Evolutionary conservation across 768 basidiomycete genomes (phyloP), one percentile per base, ranked within the genome.

Genomic region (Mycena kentingensis): DNA sequence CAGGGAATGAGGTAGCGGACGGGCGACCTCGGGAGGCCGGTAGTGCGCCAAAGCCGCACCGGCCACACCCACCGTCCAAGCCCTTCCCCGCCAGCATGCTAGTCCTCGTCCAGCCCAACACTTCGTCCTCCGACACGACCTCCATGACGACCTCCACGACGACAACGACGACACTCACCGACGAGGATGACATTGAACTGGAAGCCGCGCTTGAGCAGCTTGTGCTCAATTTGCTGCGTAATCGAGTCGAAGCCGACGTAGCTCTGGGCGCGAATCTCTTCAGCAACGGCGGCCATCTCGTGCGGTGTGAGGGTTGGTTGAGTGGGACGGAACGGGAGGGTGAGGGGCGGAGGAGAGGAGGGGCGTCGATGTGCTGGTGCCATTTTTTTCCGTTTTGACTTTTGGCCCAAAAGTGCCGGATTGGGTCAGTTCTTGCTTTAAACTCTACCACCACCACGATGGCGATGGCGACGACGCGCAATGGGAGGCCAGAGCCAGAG

Each of bases 221-320:
- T 98, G 82, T 95, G 90, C 80, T 99, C 96, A 63, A 98, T 98
- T 74, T 98, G 96, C 66, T 86, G 84, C 53, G 94, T 96, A 71
- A 98, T 97, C 60, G 89, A 86, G 81, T 98, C 95, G 77, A 98
- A 98, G 67, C 95, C 95, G 71, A 98, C 95, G 70, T 98, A 96
- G 41, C 90, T 86, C 57, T 89, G 80, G 27, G 94, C 93, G 63
- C 88, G 86, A 63, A 97, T 94, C 76, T 96, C 94, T 67, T 81
- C 76, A n/a, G n/a, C n/a, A n/a, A n/a, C n/a, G 46, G 80, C 65
- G 41, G 76, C 69, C 62, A 70, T 58, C 63, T 70, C 70, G 61
- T 58, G 66, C 54, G 41, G 27, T 32, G 34, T 25, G 25, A 39
- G 29, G 13, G 18, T 45, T 43, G 32, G 41, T 19, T 24, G 41